Percentiles rank a stretch among this genome's conserved stretches.
Conservation (phyloP, 2,329 filamentous ascomycete species). For the Paramyrothecium sp. region DNA sequence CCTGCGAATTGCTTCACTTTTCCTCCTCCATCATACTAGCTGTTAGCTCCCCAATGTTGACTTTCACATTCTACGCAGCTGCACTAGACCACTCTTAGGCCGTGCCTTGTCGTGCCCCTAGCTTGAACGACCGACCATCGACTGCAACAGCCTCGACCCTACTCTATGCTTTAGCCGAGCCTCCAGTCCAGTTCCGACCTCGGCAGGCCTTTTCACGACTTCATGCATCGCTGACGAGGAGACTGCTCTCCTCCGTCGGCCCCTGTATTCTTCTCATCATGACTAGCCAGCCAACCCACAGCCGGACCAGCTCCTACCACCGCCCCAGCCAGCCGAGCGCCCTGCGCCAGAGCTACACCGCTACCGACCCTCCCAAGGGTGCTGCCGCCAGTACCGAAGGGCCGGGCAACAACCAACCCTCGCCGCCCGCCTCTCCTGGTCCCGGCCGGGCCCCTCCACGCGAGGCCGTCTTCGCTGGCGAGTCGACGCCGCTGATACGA, state of each 20-base stretch:
- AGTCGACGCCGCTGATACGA: slow-evolving; percentile 51
- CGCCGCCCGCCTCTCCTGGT: slow-evolving; percentile 18
- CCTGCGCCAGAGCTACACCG: slow-evolving; percentile 43
- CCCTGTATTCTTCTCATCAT: slow-evolving; percentile 11
- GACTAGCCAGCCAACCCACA: slow-evolving; percentile 23
- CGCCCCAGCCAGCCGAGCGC: slow-evolving; percentile 42
- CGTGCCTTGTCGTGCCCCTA: too few relatives aligned
- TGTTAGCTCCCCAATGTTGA: background rate
- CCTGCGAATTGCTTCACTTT: background rate
- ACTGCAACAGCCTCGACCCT: too few relatives aligned
- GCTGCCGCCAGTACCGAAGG: slow-evolving; percentile 6
- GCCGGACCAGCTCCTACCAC: slow-evolving; percentile 29
- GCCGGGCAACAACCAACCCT: slow-evolving; percentile 12
- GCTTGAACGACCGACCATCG: too few relatives aligned
- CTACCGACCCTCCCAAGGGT: slow-evolving; percentile 15
- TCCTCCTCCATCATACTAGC: background rate
- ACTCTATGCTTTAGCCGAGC: too few relatives aligned
- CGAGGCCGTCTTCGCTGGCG: slow-evolving; percentile 28
- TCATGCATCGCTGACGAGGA: background rate
- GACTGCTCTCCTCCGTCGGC: background rate
- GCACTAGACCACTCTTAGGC: background rate
- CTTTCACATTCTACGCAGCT: background rate
- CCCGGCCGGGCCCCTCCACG: slow-evolving; percentile 14
- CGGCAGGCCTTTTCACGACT: background rate
- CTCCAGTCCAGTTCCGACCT: too few relatives aligned